phyloP scores from a whole-genome alignment of 768 basidiomycete species.

The Lentinula sp. region DNA sequence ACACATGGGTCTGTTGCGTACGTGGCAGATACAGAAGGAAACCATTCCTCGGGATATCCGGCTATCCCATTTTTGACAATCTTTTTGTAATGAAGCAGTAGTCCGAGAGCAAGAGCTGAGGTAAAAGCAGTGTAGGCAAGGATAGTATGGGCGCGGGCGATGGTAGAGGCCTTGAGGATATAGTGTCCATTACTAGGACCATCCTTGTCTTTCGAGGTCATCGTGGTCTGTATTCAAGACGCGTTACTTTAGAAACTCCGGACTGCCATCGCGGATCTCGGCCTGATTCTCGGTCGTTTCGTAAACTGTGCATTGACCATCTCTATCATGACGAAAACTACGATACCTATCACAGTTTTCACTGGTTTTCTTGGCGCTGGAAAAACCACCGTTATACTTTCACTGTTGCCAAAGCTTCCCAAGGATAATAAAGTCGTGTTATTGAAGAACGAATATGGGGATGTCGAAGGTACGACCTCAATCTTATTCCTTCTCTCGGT shows the following conservation, averaged over 20 bases:
- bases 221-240: neutral
- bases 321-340: neutral
- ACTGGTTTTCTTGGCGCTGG: constrained; percentile 91
- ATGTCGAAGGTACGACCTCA: constrained; percentile 64
- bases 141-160: constrained; percentile 61
- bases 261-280: neutral
- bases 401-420: constrained; percentile 75
- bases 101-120: constrained; percentile 58
- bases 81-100: constrained; percentile 69
- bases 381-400: constrained; percentile 78
- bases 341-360: constrained; percentile 87
- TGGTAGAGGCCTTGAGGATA: constrained; percentile 38
- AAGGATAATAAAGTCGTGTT: constrained; percentile 85
- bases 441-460: constrained; percentile 95
- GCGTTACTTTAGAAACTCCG: neutral
- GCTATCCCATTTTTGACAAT: constrained; percentile 84
- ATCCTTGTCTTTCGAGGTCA: constrained; percentile 2
- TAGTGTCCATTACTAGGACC: constrained; percentile 5
- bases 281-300: neutral
- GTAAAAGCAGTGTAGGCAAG: constrained; percentile 63
- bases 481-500: neutral
- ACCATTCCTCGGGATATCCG: constrained; percentile 84
- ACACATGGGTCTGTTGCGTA: constrained; percentile 26
- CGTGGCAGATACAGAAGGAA: constrained; percentile 86
- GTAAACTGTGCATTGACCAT: neutral